Base-by-base conservation (phyloP, 495 filamentous ascomycete genomes). In the Beverwykella pulmonaria region DNA sequence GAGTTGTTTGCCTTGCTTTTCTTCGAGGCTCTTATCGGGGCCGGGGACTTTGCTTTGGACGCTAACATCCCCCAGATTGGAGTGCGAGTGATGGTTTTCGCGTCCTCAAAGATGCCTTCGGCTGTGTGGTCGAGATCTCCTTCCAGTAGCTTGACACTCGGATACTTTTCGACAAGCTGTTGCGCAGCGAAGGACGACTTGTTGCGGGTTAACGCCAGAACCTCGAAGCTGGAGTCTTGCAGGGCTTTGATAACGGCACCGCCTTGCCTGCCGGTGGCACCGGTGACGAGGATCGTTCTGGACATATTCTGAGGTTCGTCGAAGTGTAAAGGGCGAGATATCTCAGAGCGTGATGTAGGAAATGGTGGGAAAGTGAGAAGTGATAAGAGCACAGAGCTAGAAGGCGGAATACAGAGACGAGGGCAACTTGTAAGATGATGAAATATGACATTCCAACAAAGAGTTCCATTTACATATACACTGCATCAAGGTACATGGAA, bases 191-290 rank as follows among this genome's bases (percentile, higher is more conserved):
- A 49, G 4, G 86, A 86, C 3, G 76, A 63, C 8, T 82, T 63
- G 61, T 88, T 81, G 47, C 89, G 86, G 1, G 89, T 91, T 12
- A 92, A 77, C 12, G 86, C 90, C 19, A 92, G 82, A 67, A 92
- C 86, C 55, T 85, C 80, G 73, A 88, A 79, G 27, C 76, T 73
- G 20, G 75, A 59, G 7, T 56, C 57, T 47, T 76, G 74, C 2
- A 87, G 74, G 47, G 79, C 82, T 5, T 82, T 73, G 65, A 92
- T 77, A 29, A 87, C 75, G 14, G 82, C 80, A 20, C 85, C 82
- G 59, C 90, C 90, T 74, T 92, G 90, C 65, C 88, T 83, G 69
- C 88, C 89, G 0, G 87, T 92, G 3, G 87, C 89, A 20, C 89
- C 89, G n/a, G 87, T 86, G 59, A 92, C 74, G 34, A 90, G 79